A percentile compares a stretch with the other conserved stretches of the same genome.
These are phyloP conservation scores for Phytophthora ramorum DNA, from an alignment of 352 stramenopile species.

Conservation along the genomic window DNA sequence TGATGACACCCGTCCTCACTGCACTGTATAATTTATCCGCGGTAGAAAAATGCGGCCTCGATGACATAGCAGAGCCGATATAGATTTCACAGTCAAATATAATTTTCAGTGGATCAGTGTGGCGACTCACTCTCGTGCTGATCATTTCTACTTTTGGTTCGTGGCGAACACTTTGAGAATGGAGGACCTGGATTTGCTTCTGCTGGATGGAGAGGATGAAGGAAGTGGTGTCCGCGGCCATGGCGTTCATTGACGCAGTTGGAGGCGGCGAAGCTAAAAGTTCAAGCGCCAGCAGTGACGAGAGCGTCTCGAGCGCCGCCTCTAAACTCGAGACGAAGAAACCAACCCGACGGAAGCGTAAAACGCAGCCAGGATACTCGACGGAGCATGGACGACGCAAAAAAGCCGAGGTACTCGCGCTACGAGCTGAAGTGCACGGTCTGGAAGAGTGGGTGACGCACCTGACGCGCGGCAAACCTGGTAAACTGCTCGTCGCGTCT, in stretches of 20 bases:
- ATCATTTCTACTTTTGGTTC: neutral
- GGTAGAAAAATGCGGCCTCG: no score
- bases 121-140: no score
- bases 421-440: conserved; percentile 8
- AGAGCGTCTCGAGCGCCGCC: neutral
- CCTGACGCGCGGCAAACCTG: neutral
- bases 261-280: neutral
- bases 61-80: no score
- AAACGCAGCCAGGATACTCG: conserved; percentile 16
- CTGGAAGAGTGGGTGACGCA: conserved; percentile 8
- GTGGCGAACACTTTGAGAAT: neutral
- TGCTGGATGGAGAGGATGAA: conserved; percentile 5
- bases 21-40: no score
- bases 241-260: conserved; percentile 3
- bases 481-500: neutral
- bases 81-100: no score
- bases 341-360: conserved; percentile 7
- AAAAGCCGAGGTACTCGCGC: conserved; percentile 8
- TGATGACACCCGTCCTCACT: no score
- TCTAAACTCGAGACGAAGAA: neutral
- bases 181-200: conserved; percentile 2
- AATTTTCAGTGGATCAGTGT: no score
- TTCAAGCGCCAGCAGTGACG: neutral
- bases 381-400: conserved; percentile 13
- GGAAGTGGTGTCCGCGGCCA: neutral